phyloP scores from a whole-genome alignment of 73 alveolate genomes.

The Paramecium bursaria region DNA sequence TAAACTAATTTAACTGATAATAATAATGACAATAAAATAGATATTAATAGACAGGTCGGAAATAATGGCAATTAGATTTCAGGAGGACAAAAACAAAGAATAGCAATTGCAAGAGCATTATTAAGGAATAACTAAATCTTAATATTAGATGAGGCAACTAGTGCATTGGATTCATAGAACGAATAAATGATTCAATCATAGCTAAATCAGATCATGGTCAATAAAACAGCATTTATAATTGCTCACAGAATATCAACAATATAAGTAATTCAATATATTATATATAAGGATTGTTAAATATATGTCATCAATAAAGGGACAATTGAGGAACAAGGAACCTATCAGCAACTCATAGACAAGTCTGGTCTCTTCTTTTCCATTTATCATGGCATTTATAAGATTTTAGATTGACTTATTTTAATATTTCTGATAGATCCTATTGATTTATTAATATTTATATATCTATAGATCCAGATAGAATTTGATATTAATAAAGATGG shows the following conservation, averaged over 20 bases:
- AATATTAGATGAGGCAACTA: constrained; percentile 69
- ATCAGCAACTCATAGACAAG: constrained; percentile 37
- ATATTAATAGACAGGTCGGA: constrained; percentile 77
- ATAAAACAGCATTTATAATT: constrained; percentile 72
- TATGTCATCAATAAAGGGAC: constrained; percentile 76
- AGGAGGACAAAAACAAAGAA: constrained; percentile 92
- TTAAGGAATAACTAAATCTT: constrained; percentile 72
- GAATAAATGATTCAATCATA: constrained; percentile 36
- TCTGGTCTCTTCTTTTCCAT: no score
- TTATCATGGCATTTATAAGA: no score
- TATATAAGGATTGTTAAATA: constrained; percentile 71
- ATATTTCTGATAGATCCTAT: no score
- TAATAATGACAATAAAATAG: constrained; percentile 67
- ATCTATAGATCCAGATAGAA: no score
- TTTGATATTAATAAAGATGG: no score
- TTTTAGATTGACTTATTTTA: no score
- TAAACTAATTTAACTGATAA: constrained; percentile 76
- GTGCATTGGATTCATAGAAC: constrained; percentile 62
- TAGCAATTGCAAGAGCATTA: constrained; percentile 86
- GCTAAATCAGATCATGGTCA: constrained; percentile 12
- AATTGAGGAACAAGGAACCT: constrained; percentile 75
- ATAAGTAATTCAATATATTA: constrained; percentile 71
- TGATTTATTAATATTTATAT: no score
- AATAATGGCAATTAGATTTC: constrained; percentile 76
- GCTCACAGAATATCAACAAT: constrained; percentile 85